A percentile compares a stretch with the other conserved stretches of the same genome.
These are phyloP conservation scores for Arctium minus DNA, from an alignment of 129 eudicot genomes.

Conservation along the genomic window DNA sequence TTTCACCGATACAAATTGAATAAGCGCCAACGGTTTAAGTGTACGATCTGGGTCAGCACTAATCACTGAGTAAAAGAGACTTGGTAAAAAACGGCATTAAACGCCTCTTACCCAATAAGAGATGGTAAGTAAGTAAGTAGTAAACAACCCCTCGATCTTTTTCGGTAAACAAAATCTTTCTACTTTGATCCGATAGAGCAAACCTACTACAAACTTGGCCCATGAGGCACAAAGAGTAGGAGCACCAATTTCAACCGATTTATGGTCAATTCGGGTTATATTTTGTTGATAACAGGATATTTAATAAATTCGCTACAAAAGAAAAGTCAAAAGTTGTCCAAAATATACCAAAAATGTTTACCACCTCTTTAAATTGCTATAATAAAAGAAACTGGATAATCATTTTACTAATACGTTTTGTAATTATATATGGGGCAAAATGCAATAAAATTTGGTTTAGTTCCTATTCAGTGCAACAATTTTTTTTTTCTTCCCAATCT, in stretches of 20 bases:
- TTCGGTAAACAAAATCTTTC: no score
- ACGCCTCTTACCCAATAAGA: no score
- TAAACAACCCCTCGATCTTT: background rate
- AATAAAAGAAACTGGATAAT: no score
- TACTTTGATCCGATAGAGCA: no score
- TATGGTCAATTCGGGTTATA: background rate
- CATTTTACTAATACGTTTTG: no score
- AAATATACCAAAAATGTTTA: background rate
- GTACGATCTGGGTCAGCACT: background rate
- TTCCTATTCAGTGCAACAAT: no score
- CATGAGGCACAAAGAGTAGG: background rate
- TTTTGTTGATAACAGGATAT: background rate
- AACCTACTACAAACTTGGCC: background rate
- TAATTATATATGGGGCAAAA: no score
- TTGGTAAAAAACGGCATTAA: no score
- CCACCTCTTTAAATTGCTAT: background rate
- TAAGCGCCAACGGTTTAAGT: no score
- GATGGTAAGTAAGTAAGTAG: background rate
- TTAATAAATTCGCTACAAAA: background rate
- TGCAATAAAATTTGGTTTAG: background rate
- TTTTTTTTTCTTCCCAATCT: no score
- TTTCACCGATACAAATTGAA: no score
- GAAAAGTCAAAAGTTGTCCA: background rate
- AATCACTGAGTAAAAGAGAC: background rate
- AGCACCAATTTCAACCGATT: background rate